A percentile compares a stretch with the other conserved stretches of the same genome.
These are phyloP conservation scores for Auricularia heimuer DNA, from an alignment of 768 basidiomycete species.

Conservation along the genomic window DNA sequence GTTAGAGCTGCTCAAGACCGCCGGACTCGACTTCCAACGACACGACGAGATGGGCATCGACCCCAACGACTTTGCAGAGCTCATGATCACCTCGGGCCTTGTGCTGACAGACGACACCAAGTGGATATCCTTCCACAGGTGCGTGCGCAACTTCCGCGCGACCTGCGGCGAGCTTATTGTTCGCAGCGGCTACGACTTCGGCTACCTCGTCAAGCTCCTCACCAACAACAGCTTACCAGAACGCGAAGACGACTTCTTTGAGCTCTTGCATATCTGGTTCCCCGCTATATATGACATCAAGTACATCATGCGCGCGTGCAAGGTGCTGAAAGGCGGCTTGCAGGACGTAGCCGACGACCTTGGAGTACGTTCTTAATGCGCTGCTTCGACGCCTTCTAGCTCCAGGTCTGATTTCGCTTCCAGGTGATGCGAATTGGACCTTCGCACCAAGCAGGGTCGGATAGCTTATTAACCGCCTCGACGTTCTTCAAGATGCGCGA, in stretches of 20 bases:
- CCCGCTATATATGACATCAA: slow-evolving; percentile 97
- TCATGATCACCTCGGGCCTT: slow-evolving; percentile 92
- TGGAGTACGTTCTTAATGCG: slow-evolving; percentile 47
- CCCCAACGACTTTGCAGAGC: slow-evolving; percentile 91
- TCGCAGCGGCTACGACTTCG: slow-evolving; percentile 93
- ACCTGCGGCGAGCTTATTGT: not conserved
- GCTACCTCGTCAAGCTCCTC: slow-evolving; percentile 92
- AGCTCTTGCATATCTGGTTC: slow-evolving; percentile 83
- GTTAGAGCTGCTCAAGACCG: slow-evolving; percentile 86
- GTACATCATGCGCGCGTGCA: slow-evolving; percentile 83
- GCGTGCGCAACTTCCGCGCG: slow-evolving; percentile 20
- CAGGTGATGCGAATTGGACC: slow-evolving; percentile 84
- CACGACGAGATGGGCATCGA: slow-evolving; percentile 87
- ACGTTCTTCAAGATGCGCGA: slow-evolving; percentile 96
- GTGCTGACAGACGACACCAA: slow-evolving; percentile 80
- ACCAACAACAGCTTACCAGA: slow-evolving; percentile 14
- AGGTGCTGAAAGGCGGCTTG: slow-evolving; percentile 74
- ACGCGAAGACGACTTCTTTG: slow-evolving; percentile 78
- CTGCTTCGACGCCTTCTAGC: not conserved
- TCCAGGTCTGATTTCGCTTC: not conserved
- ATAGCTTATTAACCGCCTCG: slow-evolving; percentile 83
- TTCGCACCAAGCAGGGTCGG: slow-evolving; percentile 96
- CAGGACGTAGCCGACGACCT: slow-evolving; percentile 96
- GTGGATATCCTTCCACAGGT: slow-evolving; percentile 99
- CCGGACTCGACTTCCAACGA: slow-evolving; percentile 90